Base-by-base conservation (phyloP, 73 alveolate genomes). In the Loxodes magnus region DNA sequence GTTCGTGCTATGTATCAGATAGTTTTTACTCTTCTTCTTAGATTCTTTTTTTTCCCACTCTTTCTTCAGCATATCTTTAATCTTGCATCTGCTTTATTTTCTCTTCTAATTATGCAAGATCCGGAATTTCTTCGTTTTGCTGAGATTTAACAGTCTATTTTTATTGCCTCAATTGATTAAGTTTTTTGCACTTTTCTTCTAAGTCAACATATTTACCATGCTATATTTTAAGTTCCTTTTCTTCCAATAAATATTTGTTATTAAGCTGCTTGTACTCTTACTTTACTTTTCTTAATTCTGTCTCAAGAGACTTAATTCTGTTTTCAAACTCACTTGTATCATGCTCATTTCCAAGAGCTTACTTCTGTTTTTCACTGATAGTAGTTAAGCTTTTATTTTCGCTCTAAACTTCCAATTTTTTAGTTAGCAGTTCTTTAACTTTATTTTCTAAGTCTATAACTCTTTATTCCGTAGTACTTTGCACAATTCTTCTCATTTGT, bases 181-280 rank as follows among this genome's bases (percentile, higher is more conserved):
- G 52, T 38, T 38, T 38, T 38, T 28, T 5, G 5, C 35, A 38
- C 19, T 38, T 38, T 38, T 38, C 21, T 38, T 38, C 52, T 5
- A 38, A 12, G 19, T 38, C 52, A 6, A 38, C 52, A 38, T 28
- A 38, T 38, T 14, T 38, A 14, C 19, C 52, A 38, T 38, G 52
- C 21, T 38, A 28, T 5, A 28, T 12, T 38, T 38, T 38, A 5
- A 7, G 19, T 5, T 7, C 5, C 52, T 38, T 38, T 12, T 38
- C 52, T 5, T 38, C 52, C 5, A 14, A 14, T 38, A 5, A 14
- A 10, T 7, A 5, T 14, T 38, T 5, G 5, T 6, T 10, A 7
- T 14, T 38, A 12, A 38, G 6, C 19, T 38, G 31, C 19, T 38
- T 38, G 52, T 6, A 6, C 19, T 38, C 19, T 38, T 38, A 22